phyloP scores from a whole-genome alignment of 345 rosid species.

The Euphorbia lathyris region DNA sequence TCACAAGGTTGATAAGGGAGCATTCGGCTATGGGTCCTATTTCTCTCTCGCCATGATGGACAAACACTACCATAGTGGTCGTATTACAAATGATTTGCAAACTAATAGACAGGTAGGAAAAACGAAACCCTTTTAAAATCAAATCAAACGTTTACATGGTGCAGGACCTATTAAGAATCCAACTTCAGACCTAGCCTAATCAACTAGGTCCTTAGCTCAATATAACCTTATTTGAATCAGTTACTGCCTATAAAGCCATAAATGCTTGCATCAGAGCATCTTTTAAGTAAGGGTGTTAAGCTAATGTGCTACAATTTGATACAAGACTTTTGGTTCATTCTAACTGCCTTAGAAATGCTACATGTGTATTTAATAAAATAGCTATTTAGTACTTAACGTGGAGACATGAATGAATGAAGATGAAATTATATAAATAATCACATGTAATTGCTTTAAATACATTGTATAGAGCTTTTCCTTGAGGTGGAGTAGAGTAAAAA shows the following conservation, averaged over 20 bases:
- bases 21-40: constrained; percentile 93
- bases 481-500: no score
- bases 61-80: constrained; percentile 85
- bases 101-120: not conserved
- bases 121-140: not conserved
- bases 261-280: not conserved
- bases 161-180: not conserved
- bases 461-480: no score
- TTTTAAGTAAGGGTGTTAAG: not conserved
- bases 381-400: no score
- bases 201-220: no score
- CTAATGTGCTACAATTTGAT: not conserved
- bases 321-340: no score
- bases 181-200: not conserved
- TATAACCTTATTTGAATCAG: not conserved
- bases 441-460: no score
- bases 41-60: constrained; percentile 93
- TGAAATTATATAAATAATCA: no score
- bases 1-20: constrained; percentile 95
- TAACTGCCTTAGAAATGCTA: no score
- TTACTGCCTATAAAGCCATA: not conserved
- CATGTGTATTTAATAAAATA: no score
- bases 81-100: no score
- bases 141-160: not conserved
- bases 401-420: no score